phyloP scores from a whole-genome alignment of 345 rosid genomes.

The Eucalyptus melliodora region DNA sequence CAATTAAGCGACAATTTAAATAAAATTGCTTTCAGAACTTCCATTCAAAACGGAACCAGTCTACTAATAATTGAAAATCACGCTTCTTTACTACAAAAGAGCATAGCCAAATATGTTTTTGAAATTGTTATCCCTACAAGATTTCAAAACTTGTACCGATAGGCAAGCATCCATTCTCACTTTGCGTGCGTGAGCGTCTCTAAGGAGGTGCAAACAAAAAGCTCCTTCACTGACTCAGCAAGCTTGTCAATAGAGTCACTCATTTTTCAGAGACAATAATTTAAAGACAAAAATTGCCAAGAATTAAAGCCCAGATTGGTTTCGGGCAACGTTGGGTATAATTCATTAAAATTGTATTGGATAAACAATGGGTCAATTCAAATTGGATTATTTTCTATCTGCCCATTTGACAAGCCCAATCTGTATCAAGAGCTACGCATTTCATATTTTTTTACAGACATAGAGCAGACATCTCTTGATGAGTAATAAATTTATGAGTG shows the following conservation, averaged over 20 bases:
- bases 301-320: background rate
- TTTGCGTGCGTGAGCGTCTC: background rate
- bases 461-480: background rate
- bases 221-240: background rate
- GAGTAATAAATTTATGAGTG: background rate
- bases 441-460: background rate
- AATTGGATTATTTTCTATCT: too few species aligned
- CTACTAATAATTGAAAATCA: background rate
- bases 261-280: background rate
- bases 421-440: background rate
- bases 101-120: background rate
- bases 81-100: background rate
- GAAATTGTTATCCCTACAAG: background rate
- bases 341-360: rapidly evolving
- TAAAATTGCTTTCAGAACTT: background rate
- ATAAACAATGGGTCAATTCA: background rate
- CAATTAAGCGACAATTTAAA: background rate
- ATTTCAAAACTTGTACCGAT: background rate
- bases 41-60: background rate
- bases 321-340: background rate
- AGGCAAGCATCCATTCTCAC: background rate
- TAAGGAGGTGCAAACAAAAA: background rate
- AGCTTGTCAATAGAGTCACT: background rate
- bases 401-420: background rate
- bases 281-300: too few species aligned